Evolutionary conservation across 768 basidiomycete species (phyloP).

Genomic region (Podaxis sp.): DNA sequence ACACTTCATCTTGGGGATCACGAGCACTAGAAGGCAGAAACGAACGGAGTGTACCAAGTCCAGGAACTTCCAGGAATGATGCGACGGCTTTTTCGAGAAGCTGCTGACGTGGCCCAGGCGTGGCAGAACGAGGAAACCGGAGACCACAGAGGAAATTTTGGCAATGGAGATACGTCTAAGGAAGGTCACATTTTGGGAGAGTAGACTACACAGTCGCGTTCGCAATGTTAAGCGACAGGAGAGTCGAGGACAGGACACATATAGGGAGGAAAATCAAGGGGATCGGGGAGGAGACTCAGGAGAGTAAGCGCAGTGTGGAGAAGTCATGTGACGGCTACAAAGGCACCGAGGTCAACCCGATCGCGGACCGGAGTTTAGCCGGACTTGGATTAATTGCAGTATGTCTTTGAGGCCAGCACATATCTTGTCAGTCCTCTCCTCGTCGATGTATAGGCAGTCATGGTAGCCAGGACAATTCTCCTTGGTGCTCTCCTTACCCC

Average conservation of each 20-base stretch:
- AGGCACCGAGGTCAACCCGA: conserved; percentile 8
- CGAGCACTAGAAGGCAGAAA: not conserved
- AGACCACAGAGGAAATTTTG: not conserved
- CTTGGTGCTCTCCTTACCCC: not conserved
- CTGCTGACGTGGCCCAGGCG: conserved; percentile 10
- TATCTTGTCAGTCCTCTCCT: not conserved
- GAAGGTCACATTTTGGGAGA: not conserved
- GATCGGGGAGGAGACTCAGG: too few species aligned
- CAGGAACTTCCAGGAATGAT: not conserved
- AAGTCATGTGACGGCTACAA: not conserved
- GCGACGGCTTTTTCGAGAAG: not conserved
- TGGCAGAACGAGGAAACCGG: not conserved
- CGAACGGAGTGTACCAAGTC: not conserved
- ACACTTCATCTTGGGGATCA: not conserved
- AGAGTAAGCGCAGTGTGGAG: not conserved
- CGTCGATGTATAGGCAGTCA: conserved; percentile 1
- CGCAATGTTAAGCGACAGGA: not conserved
- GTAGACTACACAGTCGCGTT: not conserved
- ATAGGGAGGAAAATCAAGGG: not conserved
- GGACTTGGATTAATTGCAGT: not conserved
- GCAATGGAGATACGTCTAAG: not conserved
- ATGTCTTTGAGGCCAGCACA: not conserved
- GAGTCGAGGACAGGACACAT: not conserved
- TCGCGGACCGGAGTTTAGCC: conserved; percentile 9
- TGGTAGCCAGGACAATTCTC: conserved; percentile 4